Conservation (phyloP, 495 filamentous ascomycete species). For the Amniculicola lignicola region DNA sequence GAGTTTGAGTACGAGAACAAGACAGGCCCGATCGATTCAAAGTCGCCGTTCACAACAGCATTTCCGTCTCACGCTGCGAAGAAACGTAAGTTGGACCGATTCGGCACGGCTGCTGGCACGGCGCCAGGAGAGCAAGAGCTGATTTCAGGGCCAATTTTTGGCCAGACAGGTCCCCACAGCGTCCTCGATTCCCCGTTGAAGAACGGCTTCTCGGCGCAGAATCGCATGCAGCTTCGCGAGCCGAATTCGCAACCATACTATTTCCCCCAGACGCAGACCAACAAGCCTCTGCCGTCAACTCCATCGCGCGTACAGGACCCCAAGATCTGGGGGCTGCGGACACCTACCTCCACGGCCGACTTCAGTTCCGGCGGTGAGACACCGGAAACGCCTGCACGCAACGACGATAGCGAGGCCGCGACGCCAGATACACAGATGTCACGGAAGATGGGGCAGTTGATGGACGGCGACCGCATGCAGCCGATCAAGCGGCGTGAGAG, state of each 20-base stretch:
- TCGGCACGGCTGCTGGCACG: not conserved
- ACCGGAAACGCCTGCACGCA: constrained; percentile 64
- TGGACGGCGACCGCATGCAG: constrained; percentile 2
- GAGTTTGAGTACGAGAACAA: constrained; percentile 34
- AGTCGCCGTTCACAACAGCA: constrained; percentile 29
- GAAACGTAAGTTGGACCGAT: constrained; percentile 30
- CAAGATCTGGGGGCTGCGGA: constrained; percentile 54
- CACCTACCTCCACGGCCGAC: constrained; percentile 58
- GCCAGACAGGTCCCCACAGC: constrained; percentile 48
- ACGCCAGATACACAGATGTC: constrained; percentile 58
- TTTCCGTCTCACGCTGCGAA: constrained; percentile 4
- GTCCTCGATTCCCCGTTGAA: constrained; percentile 54
- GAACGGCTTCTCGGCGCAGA: constrained; percentile 32
- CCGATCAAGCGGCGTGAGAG: constrained; percentile 20
- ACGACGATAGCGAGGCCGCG: constrained; percentile 62
- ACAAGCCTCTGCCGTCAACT: constrained; percentile 48
- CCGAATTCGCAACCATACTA: constrained; percentile 48
- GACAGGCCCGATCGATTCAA: constrained; percentile 20
- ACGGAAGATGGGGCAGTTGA: constrained; percentile 41
- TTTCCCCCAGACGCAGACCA: constrained; percentile 39
- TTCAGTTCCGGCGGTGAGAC: constrained; percentile 74
- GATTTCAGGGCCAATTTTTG: not conserved
- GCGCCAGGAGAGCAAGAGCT: constrained; percentile 1
- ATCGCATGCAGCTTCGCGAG: constrained; percentile 46
- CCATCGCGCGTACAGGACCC: constrained; percentile 68